A percentile compares a stretch with the other conserved stretches of the same genome.
These are phyloP conservation scores for Boletellus emodensis DNA, from an alignment of 768 basidiomycete genomes.

Conservation along the genomic window DNA sequence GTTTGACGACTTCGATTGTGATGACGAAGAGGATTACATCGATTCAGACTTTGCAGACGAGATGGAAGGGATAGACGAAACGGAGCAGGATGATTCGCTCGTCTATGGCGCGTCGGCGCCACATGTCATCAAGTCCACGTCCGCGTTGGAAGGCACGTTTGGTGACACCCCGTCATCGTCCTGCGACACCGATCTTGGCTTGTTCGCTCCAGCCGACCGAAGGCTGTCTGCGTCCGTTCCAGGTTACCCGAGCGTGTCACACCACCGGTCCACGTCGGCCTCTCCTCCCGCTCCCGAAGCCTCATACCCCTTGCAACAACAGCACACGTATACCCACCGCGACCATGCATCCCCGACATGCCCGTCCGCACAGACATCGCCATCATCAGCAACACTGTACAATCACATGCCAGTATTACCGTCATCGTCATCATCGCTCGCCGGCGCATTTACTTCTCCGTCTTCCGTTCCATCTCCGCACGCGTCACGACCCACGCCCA, in stretches of 20 bases:
- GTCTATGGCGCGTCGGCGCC: slow-evolving; percentile 21
- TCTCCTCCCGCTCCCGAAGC: slow-evolving; percentile 2
- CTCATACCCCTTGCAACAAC: slow-evolving; percentile 16
- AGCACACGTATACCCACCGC: slow-evolving; percentile 23
- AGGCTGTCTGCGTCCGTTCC: slow-evolving; percentile 32
- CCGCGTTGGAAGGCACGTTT: slow-evolving; percentile 30
- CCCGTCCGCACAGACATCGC: slow-evolving; percentile 2
- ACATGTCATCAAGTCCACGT: slow-evolving; percentile 30
- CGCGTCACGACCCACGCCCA: slow-evolving; percentile 12
- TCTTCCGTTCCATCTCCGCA: slow-evolving; percentile 12
- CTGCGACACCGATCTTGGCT: slow-evolving; percentile 6
- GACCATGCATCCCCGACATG: slow-evolving; percentile 17
- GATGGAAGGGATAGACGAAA: slow-evolving; percentile 29
- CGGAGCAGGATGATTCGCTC: slow-evolving; percentile 6
- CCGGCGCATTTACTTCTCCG: slow-evolving; percentile 24
- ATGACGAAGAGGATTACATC: slow-evolving; percentile 30
- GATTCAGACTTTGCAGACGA: slow-evolving; percentile 33
- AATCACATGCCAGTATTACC: slow-evolving; percentile 13
- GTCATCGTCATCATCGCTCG: slow-evolving; percentile 27
- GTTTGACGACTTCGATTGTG: slow-evolving; percentile 31
- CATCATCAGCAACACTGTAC: slow-evolving; percentile 18
- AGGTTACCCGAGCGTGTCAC: slow-evolving; percentile 26
- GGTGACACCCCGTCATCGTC: slow-evolving; percentile 21
- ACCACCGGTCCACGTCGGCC: slow-evolving; percentile 11
- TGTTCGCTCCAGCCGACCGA: slow-evolving; percentile 22